Evolutionary conservation across 148 eudicot genomes (phyloP), one percentile per base, ranked within the genome.

Genomic region (Rhododendron mucronatum): DNA sequence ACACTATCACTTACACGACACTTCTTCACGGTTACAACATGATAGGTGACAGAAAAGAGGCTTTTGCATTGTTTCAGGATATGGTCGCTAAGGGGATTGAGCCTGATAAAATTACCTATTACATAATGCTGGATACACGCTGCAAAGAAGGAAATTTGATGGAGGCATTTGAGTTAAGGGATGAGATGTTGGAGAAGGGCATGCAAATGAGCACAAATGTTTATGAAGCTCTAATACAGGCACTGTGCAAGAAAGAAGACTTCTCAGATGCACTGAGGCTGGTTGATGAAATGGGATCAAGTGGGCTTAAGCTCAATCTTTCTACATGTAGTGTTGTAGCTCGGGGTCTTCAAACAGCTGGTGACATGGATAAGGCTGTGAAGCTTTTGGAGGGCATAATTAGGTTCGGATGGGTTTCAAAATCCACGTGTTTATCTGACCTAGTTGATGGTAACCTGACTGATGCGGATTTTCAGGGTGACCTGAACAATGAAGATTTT

Each of bases 21-120:
- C 99, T 96, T 71, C 86, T 95, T 85, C 91, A 90, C 48, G 95
- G 95, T 69, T 91, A 92, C 84, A 87, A 87, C 80, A 91, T 81
- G 88, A 57, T 81, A 57, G 92, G 93, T 81, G 90, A 93, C 55
- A 89, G 81, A 63, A 35, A 94, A 95, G 91, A 92, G 93, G 95
- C 85, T 90, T 75, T 88, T 48, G 61, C 91, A 41, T 87, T 96
- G 28, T 95, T 92, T 88, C 90, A 92, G 16, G 95, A 95, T 45
- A 47, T 96, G 88, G 88, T 90, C 88, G 87, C 84, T 80, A 93
- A 89, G 85, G 96, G 94, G 63, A 78, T 94, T 71, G 89, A 93
- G 86, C 93, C 94, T 78, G 94, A 96, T 91, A 90, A 95, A 83
- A 87, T 84, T 47, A 85, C 90, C 6, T 93, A 90, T 81, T 88